These are phyloP conservation scores for Quercus alba DNA, from an alignment of 306 rosid species.

Conservation along the genomic window DNA sequence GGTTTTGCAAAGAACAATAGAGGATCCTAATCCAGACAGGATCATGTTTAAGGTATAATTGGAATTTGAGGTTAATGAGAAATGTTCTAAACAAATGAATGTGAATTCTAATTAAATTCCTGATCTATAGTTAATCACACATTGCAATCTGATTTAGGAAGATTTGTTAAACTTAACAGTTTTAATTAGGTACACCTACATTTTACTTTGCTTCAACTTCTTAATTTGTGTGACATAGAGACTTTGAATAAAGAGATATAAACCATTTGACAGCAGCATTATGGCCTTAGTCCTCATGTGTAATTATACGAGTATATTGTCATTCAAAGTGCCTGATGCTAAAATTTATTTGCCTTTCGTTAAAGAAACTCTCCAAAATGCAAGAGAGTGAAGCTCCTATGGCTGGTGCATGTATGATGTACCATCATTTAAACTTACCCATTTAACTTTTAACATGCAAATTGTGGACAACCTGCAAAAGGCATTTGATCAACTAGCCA, in stretches of 20 bases:
- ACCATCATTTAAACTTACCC: not conserved
- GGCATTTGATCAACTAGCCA: not conserved
- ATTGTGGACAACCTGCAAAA: not conserved
- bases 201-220: too few relatives aligned
- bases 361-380: not conserved
- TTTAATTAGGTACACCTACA: too few relatives aligned
- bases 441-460: not conserved
- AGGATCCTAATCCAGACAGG: not conserved
- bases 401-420: not conserved
- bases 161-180: too few relatives aligned
- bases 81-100: not conserved
- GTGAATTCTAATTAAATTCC: not conserved
- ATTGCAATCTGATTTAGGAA: not conserved
- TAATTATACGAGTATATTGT: too few relatives aligned
- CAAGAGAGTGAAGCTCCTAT: not conserved
- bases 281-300: not conserved
- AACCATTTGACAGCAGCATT: not conserved
- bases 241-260: not conserved
- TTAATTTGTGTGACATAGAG: too few relatives aligned
- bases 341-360: not conserved
- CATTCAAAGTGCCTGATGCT: too few relatives aligned
- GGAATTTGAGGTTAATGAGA: not conserved
- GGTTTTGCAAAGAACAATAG: too few relatives aligned
- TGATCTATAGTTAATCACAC: not conserved
- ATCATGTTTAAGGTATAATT: not conserved